Evolutionary conservation across 2,329 filamentous ascomycete species (phyloP).

Genomic region (Aspergillus brasiliensis): DNA sequence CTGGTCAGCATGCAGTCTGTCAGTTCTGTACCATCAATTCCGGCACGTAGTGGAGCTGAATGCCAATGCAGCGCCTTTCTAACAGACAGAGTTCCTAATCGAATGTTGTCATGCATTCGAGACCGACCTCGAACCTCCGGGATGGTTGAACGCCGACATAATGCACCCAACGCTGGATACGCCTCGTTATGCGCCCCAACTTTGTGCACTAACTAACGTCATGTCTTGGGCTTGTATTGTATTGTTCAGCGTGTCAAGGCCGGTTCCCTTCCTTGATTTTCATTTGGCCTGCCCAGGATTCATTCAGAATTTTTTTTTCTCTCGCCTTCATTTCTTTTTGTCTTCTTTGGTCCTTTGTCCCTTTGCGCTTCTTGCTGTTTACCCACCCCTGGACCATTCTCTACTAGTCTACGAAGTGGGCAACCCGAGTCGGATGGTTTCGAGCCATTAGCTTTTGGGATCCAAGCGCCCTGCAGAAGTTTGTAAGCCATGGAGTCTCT

Average conservation of each 20-base stretch:
- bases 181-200: background rate
- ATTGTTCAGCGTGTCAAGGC: background rate
- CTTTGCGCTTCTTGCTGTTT: background rate
- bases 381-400: background rate
- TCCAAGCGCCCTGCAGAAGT: constrained; percentile 1
- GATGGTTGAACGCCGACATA: background rate
- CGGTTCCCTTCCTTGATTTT: background rate
- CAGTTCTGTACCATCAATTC: background rate
- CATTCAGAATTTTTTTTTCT: background rate
- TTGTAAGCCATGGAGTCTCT: constrained; percentile 1
- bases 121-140: constrained; percentile 7
- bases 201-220: background rate
- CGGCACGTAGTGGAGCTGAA: background rate
- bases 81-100: background rate
- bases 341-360: background rate
- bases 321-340: background rate
- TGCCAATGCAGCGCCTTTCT: background rate
- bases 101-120: background rate
- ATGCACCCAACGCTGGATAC: background rate
- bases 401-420: background rate
- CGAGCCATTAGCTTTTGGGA: background rate
- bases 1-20: background rate
- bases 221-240: background rate
- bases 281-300: background rate
- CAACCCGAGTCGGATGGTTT: background rate